Base-by-base conservation (phyloP, 371 early-diverging fungal genomes). In the Syncephalastrum racemosum region DNA sequence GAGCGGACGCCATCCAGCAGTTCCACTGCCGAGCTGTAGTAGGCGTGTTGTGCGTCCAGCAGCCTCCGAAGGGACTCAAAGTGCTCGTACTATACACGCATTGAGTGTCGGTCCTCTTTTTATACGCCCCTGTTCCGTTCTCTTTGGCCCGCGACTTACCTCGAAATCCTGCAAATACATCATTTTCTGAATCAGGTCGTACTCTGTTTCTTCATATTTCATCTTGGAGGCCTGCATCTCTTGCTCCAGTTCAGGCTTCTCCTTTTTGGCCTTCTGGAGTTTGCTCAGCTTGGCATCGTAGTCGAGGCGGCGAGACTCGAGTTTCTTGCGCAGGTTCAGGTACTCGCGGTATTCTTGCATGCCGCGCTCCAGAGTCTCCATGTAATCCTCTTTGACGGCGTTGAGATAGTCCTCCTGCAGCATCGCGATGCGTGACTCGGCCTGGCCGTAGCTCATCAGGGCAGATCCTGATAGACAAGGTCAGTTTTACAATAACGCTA, bases 121-220 rank as follows among this genome's bases (percentile, higher is more conserved):
- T n/a, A n/a, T n/a, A n/a, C n/a, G n/a, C n/a, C n/a, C n/a, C n/a
- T n/a, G n/a, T n/a, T n/a, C n/a, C n/a, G n/a, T 27, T 4, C 36
- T 18, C 5, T 40, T 46, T 50, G 43, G 36, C 8, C 25, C 25
- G 2, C 12, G 6, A 12, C 63, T 47, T 76, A 83, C 88, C 79
- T 92, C 90, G 45, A 80, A 77, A 19, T 90, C 86, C 58, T 84
- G 79, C 56, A 92, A 72, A 18, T 67, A 53, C 50, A 76, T 63
- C 91, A 92, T 90, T 54, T 84, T 77, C 7, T 71, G 71, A 19
- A 82, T 65, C 27, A 90, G 46, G 48, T 88, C 82, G 48, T 85
- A 81, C 50, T 83, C 77, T 15, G 92, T 84, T 62, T 97, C 96
- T 52, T 96, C 95, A 61, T 96, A 97, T 65, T 95, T 95, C n/a